phyloP scores from a whole-genome alignment of 108 stramenopile species.

The Phaeodactylum tricornutum region DNA sequence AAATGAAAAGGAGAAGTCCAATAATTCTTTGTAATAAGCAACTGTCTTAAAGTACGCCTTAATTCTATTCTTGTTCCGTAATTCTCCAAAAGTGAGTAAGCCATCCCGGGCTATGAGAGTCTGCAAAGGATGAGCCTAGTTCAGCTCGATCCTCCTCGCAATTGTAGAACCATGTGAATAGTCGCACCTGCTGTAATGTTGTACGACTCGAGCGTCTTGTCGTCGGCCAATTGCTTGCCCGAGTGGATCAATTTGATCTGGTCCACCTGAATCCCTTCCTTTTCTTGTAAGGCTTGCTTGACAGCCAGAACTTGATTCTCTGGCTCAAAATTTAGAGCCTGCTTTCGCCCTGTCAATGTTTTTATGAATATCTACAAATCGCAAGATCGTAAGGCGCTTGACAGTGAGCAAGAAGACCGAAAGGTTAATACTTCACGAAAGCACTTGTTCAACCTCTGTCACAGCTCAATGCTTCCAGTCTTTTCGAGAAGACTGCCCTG shows the following conservation, averaged over 20 bases:
- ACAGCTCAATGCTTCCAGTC: too few relatives aligned
- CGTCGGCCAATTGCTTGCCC: conserved; percentile 94
- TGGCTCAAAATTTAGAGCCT: conserved; percentile 95
- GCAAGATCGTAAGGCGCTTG: neutral
- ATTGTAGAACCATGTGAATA: conserved; percentile 99
- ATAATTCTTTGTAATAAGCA: too few relatives aligned
- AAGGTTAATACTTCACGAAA: too few relatives aligned
- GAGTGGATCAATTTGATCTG: conserved; percentile 98
- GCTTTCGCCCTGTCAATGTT: conserved; percentile 92
- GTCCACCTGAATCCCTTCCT: conserved; percentile 97
- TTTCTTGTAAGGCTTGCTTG: conserved; percentile 97
- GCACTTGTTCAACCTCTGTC: too few relatives aligned
- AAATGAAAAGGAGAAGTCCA: too few relatives aligned
- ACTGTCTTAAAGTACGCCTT: too few relatives aligned
- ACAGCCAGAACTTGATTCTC: conserved; percentile 89
- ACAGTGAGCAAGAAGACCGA: neutral
- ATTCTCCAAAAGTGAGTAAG: too few relatives aligned
- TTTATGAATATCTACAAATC: conserved; percentile 95
- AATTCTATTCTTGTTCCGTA: too few relatives aligned
- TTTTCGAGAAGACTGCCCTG: too few relatives aligned
- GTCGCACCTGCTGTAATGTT: conserved; percentile 95
- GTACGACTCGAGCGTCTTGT: conserved; percentile 87
- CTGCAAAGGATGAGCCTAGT: too few relatives aligned
- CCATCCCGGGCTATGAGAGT: too few relatives aligned
- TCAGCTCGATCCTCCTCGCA: conserved; percentile 99